phyloP scores from a whole-genome alignment of 139 green algal genomes.

The Coccomyxa sp. region DNA sequence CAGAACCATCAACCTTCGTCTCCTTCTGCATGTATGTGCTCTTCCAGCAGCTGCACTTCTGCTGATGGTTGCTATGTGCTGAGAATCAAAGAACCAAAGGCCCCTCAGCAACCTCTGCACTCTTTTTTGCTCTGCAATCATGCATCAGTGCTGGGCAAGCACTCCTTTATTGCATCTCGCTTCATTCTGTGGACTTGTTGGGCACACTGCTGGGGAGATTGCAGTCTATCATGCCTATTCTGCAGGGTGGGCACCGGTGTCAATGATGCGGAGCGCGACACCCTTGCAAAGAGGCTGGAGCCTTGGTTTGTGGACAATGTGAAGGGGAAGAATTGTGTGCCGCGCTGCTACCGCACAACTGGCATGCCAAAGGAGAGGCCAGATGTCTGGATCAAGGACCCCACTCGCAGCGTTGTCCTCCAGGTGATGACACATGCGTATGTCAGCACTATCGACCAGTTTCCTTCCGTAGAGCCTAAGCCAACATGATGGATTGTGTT shows the following conservation, averaged over 20 bases:
- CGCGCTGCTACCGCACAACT: slow-evolving; percentile 29
- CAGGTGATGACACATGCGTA: slow-evolving; percentile 18
- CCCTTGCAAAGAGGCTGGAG: slow-evolving; percentile 28
- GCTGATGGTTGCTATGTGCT: no score
- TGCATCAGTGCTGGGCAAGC: not conserved
- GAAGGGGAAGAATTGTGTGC: not conserved
- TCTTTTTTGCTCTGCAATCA: not conserved
- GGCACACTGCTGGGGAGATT: not conserved
- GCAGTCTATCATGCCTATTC: not conserved
- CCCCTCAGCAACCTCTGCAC: not conserved
- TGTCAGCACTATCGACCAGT: not conserved
- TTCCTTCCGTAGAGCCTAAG: no score
- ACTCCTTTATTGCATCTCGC: not conserved
- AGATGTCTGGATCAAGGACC: slow-evolving; percentile 70
- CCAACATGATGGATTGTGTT: no score
- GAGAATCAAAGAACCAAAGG: no score
- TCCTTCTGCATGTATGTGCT: slow-evolving; percentile 37
- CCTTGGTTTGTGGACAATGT: slow-evolving; percentile 6
- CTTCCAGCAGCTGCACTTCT: not conserved
- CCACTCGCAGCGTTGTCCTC: slow-evolving; percentile 48
- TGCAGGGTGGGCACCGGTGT: slow-evolving; percentile 68
- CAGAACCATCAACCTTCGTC: slow-evolving; percentile 23
- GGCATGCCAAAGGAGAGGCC: slow-evolving; percentile 40
- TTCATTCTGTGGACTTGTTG: not conserved
- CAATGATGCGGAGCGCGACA: slow-evolving; percentile 34